Percentiles rank a stretch among this genome's conserved stretches.
These are phyloP conservation scores for Hypoxylon crocopeplum DNA, from an alignment of 495 filamentous ascomycete species.

Conservation along the genomic window DNA sequence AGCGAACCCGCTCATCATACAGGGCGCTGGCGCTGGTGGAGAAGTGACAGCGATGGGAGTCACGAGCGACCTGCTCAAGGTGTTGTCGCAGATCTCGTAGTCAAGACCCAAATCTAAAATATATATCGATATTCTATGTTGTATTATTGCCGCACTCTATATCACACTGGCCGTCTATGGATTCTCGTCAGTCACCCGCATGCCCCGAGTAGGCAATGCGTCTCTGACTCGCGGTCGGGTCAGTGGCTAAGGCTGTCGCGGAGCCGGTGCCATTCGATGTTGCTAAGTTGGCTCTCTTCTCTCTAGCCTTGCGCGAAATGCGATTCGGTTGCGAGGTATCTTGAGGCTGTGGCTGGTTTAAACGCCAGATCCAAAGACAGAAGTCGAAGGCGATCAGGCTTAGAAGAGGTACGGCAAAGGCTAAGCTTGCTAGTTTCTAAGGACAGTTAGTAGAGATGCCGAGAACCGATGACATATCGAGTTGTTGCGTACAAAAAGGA, in stretches of 20 bases:
- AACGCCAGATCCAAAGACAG: slow-evolving; percentile 52
- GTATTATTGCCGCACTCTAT: slow-evolving; percentile 13
- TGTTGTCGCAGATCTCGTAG: slow-evolving; percentile 59
- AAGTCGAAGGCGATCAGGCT: slow-evolving; percentile 50
- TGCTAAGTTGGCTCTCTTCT: not conserved
- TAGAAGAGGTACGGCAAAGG: slow-evolving; percentile 39
- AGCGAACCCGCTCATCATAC: slow-evolving; percentile 85
- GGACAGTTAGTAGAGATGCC: slow-evolving; percentile 6
- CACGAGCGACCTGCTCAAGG: slow-evolving; percentile 85
- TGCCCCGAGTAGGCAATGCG: slow-evolving; percentile 18
- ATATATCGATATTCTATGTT: slow-evolving; percentile 10
- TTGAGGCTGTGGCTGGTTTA: slow-evolving; percentile 30
- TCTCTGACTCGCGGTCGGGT: slow-evolving; percentile 17
- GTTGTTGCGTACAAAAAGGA: slow-evolving; percentile 36
- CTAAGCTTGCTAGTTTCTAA: slow-evolving; percentile 41
- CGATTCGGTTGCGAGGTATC: slow-evolving; percentile 24
- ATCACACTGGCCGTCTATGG: slow-evolving; percentile 1
- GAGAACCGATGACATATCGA: not conserved
- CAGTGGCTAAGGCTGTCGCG: slow-evolving; percentile 17
- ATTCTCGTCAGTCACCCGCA: slow-evolving; percentile 5
- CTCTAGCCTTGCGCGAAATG: slow-evolving; percentile 5
- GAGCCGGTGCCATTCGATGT: slow-evolving; percentile 17
- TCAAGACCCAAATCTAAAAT: slow-evolving; percentile 21
- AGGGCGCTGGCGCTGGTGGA: slow-evolving; percentile 92
- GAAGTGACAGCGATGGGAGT: slow-evolving; percentile 98